Evolutionary conservation across 345 rosid genomes (phyloP), one percentile per base, ranked within the genome.

Genomic region (Cardamine resedifolia): DNA sequence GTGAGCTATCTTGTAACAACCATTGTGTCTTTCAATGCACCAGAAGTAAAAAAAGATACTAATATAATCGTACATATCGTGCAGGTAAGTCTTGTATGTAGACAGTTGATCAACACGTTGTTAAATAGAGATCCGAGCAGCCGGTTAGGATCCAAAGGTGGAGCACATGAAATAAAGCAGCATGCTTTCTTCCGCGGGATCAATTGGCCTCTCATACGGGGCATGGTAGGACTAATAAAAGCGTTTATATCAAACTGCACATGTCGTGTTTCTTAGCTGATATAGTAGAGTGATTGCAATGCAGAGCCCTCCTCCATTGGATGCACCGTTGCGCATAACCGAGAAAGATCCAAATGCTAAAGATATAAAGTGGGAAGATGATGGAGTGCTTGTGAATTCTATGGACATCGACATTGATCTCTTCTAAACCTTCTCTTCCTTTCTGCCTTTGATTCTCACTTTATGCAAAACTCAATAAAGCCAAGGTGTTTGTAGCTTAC

Each of bases 141-240:
- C 66, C 92, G 97, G 20, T 80, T 95, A 80, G 99, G 99, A 75
- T 84, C 97, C 50, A 81, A 66, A 44, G 79, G 81, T 10, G 99
- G 99, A 14, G 91, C 97, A 52, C 85, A 79, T 64, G 96, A 95
- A 78, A 88, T 95, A 76, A 95, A 91, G 74, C 86, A 90, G 51
- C 99, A 91, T 43, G 88, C 91, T 57, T 95, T 95, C 78, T 95
- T 91, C 82, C 90, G 87, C 6, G 92, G 86, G 65, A 87, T 95
- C 55, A 85, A 83, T 72, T 95, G 99, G 99, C 92, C 97, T 74
- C 91, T 95, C 19, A 86, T 91, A 10, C 96, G 97, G 41, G 74
- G 87, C 92, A 88, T 81, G 99, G 99, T 95, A 88, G 19, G 61
- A 64, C 55, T 57, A 14, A 33, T 21, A 6, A 24, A 33, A 23